These are phyloP conservation scores for Chrysochromulina tobinii DNA, from an alignment of 78 protist species.

Conservation along the genomic window DNA sequence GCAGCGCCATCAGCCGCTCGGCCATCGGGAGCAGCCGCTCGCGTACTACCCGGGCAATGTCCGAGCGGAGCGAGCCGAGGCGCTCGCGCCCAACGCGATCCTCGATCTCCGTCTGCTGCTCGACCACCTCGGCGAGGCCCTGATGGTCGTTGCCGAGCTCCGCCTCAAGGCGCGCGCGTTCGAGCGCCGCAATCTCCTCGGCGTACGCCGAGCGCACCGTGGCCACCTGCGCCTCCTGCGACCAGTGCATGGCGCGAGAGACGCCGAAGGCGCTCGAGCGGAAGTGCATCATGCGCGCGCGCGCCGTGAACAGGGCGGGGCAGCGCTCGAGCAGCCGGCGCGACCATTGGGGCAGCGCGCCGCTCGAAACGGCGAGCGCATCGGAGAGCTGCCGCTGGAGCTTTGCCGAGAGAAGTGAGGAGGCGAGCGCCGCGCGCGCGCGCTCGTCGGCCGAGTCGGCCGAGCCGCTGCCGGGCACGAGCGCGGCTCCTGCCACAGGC, in stretches of 20 bases:
- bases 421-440: neutral
- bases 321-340: neutral
- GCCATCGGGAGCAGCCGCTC: neutral
- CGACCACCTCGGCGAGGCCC: neutral
- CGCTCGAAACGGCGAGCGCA: neutral
- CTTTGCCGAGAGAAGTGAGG: neutral
- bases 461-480: neutral
- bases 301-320: neutral
- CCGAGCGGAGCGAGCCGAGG: neutral
- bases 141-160: neutral
- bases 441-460: neutral
- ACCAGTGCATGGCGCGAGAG: neutral
- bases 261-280: neutral
- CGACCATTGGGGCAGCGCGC: neutral
- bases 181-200: neutral
- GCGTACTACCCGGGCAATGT: neutral
- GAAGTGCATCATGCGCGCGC: neutral
- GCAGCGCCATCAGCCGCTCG: neutral
- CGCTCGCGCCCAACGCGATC: slow-evolving; percentile 9
- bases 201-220: neutral
- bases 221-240: neutral
- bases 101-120: neutral
- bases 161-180: neutral
- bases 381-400: neutral
- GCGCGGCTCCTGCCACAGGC: neutral